Base-by-base conservation (phyloP, 2,329 filamentous ascomycete genomes). In the Apiospora phragmitis region DNA sequence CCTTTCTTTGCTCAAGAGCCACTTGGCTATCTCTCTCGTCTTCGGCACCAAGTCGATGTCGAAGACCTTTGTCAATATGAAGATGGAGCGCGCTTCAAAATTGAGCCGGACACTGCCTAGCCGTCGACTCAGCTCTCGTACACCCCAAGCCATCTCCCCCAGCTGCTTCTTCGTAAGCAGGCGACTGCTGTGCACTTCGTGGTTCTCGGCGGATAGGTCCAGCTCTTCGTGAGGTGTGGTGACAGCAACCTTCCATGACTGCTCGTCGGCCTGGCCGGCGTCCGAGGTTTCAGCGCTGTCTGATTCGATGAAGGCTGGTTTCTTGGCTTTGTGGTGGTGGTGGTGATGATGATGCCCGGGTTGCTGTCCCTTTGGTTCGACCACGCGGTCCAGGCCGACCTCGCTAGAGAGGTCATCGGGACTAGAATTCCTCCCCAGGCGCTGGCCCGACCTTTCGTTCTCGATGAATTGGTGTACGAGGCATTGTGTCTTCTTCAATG, bases 71-170 rank as follows among this genome's bases (percentile, higher is more conserved):
- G 94, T 97, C 67, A 99, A 85, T 42, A 99, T 84, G 77, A 98
- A 97, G 41, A 99, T 91, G 70, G 89, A 92, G 79, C 90, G 90
- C 74, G 97, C 94, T 69, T 92, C 91, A 74, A 97, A 90, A 79
- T 92, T 93, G 73, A 99, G 86, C 71, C 92, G 90, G 79, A 98
- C 91, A 80, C 91, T 94, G 68, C 94, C 93, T 71, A 98, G 83
- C 72, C 93, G 92, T 78, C 97, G 93, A 41, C 93, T 95, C 71
- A 99, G 85, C 81, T 98, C 94, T 66, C 96, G 88, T 71, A 98
- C 96, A 35, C 95, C 95, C 90, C 95, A 95, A 0, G 95, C 95
- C 95, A 99, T 98, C 77, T 98, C 96, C 18, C 93, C 94, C 55
- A 99, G 86, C 81, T 99, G 94, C 80, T 93, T 94, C 84, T 98